Percentiles rank a stretch among this genome's conserved stretches.
phyloP scores from a whole-genome alignment of 1,284 basidiomycete genomes.

The Taiwanofungus camphoratus region DNA sequence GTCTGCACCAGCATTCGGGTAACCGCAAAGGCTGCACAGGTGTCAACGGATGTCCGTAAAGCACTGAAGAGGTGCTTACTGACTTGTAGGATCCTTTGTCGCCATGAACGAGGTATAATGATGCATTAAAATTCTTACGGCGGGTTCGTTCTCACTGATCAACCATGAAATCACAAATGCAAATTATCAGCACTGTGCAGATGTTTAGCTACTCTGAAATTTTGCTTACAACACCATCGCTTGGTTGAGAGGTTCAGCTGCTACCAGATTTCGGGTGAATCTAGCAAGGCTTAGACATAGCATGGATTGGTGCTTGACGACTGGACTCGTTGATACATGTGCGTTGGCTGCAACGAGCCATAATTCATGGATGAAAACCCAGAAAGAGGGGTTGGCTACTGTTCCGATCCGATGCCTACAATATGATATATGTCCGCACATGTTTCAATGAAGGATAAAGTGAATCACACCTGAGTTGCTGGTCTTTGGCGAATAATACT shows the following conservation, averaged over 20 bases:
- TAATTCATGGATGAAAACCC: constrained; percentile 45
- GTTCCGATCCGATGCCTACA: constrained; percentile 41
- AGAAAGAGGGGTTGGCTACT: constrained; percentile 38
- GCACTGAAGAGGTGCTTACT: constrained; percentile 18
- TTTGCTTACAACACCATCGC: constrained; percentile 54
- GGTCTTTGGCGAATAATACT: constrained; percentile 39
- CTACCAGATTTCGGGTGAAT: constrained; percentile 74
- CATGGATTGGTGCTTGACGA: constrained; percentile 22
- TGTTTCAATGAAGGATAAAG: background rate
- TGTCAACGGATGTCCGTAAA: constrained; percentile 1
- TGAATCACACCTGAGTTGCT: constrained; percentile 36
- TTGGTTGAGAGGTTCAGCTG: constrained; percentile 62
- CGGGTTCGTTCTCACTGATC: constrained; percentile 55
- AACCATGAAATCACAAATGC: background rate
- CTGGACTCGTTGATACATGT: constrained; percentile 30
- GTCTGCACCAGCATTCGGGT: constrained; percentile 63
- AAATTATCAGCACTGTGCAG: background rate
- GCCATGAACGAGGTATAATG: constrained; percentile 66
- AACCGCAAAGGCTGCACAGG: constrained; percentile 44
- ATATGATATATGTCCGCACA: background rate
- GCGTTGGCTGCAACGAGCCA: constrained; percentile 51
- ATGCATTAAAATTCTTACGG: constrained; percentile 53
- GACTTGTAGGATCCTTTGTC: constrained; percentile 49
- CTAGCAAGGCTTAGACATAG: constrained; percentile 51
- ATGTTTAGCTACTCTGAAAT: constrained; percentile 5